Conservation (phyloP, 352 stramenopile species). For the Globisporangium nagaii region DNA sequence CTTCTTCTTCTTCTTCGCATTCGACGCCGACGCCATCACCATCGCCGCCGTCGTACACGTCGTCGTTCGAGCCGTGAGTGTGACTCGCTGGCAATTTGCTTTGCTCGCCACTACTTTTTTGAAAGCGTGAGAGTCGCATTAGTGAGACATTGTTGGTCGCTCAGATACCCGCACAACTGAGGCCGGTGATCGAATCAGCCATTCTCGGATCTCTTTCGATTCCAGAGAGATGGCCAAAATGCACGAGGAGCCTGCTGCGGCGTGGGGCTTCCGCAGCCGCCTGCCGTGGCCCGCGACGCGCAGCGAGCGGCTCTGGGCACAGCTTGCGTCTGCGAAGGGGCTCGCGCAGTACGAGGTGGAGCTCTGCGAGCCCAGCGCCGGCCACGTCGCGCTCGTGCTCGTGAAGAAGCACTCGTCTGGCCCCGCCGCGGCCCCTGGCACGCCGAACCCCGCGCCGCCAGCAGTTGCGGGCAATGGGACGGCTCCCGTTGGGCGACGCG, state of each 20-base stretch:
- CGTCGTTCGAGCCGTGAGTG: too few relatives aligned
- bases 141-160: too few relatives aligned
- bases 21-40: conserved; percentile 48
- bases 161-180: too few relatives aligned
- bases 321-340: conserved; percentile 1
- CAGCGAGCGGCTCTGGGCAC: conserved; percentile 10
- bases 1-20: conserved; percentile 50
- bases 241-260: neutral
- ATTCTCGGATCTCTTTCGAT: too few relatives aligned
- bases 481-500: neutral
- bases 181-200: too few relatives aligned
- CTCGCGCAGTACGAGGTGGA: conserved; percentile 14
- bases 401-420: neutral
- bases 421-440: neutral
- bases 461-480: neutral
- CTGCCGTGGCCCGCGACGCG: conserved; percentile 12
- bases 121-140: too few relatives aligned
- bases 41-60: too few relatives aligned
- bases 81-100: too few relatives aligned
- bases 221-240: neutral
- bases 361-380: conserved; percentile 15
- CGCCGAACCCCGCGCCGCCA: neutral
- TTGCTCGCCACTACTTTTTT: too few relatives aligned
- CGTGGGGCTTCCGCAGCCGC: conserved; percentile 2
- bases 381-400: conserved; percentile 14